Conservation (phyloP, 768 basidiomycete species). For the Collybiopsis confluens region DNA sequence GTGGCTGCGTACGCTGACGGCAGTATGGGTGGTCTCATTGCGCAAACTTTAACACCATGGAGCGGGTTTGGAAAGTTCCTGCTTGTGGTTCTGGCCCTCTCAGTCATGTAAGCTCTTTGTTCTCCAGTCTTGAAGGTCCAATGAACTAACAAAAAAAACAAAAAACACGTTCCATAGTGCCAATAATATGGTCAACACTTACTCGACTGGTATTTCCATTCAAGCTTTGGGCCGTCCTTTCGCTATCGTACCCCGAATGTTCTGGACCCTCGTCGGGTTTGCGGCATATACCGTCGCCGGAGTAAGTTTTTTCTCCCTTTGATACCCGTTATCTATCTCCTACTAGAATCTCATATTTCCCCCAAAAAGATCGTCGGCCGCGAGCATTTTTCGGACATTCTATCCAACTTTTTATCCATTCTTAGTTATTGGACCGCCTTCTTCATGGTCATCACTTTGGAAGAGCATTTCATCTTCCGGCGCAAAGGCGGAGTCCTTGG, state of each 20-base stretch:
- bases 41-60: constrained; percentile 38
- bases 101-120: constrained; percentile 33
- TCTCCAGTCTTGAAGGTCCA: neutral
- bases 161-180: no score
- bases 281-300: constrained; percentile 34
- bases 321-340: neutral
- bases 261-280: constrained; percentile 41
- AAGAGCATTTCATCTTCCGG: constrained; percentile 47
- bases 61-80: constrained; percentile 34
- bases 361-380: constrained; percentile 29
- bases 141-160: neutral
- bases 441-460: constrained; percentile 39
- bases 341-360: neutral
- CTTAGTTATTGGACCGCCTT: constrained; percentile 44
- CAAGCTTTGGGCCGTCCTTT: constrained; percentile 41
- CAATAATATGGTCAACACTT: constrained; percentile 40
- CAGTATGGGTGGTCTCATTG: constrained; percentile 35
- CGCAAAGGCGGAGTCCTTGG: constrained; percentile 32
- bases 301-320: neutral
- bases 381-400: constrained; percentile 38
- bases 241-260: constrained; percentile 37
- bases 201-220: constrained; percentile 43
- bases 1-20: constrained; percentile 31
- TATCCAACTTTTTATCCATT: constrained; percentile 39
- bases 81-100: constrained; percentile 37